These are phyloP conservation scores for Picocystis sp. DNA, from an alignment of 163 green algal genomes.

Conservation along the genomic window DNA sequence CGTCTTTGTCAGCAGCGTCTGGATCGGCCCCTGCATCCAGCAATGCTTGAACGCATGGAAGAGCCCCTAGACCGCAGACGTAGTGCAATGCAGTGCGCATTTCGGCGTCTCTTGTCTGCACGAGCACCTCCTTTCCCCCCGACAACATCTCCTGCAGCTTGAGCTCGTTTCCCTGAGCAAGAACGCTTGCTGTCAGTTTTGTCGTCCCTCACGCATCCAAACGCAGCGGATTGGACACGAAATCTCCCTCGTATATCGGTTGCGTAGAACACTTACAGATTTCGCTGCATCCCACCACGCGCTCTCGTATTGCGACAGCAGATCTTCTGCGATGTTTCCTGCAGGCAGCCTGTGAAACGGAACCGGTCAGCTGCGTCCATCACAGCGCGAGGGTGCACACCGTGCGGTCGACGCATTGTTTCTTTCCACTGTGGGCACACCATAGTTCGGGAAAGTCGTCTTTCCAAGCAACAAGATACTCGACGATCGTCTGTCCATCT, in stretches of 20 bases:
- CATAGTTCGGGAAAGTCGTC: conserved; percentile 5
- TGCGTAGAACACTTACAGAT: neutral
- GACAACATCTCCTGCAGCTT: neutral
- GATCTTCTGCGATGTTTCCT: conserved; percentile 32
- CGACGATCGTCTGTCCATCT: conserved; percentile 3
- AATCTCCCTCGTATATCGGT: neutral
- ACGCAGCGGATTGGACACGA: neutral
- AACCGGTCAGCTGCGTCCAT: neutral
- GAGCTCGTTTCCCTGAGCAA: too few species aligned
- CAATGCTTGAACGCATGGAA: conserved; percentile 8
- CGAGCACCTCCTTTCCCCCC: neutral
- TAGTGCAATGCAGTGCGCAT: conserved; percentile 10
- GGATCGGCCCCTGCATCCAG: conserved; percentile 18
- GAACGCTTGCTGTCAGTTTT: too few species aligned
- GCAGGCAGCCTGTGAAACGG: conserved; percentile 12
- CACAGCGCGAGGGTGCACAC: neutral
- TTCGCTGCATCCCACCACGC: conserved; percentile 18
- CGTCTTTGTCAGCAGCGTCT: conserved; percentile 26
- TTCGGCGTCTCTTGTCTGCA: conserved; percentile 4
- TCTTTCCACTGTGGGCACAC: neutral
- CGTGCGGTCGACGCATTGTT: neutral
- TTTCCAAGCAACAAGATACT: conserved; percentile 21
- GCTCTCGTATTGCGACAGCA: conserved; percentile 25
- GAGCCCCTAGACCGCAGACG: conserved; percentile 8
- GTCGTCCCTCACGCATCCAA: neutral